Base-by-base conservation (phyloP, 208 protist genomes). In the Crithidia bombi region DNA sequence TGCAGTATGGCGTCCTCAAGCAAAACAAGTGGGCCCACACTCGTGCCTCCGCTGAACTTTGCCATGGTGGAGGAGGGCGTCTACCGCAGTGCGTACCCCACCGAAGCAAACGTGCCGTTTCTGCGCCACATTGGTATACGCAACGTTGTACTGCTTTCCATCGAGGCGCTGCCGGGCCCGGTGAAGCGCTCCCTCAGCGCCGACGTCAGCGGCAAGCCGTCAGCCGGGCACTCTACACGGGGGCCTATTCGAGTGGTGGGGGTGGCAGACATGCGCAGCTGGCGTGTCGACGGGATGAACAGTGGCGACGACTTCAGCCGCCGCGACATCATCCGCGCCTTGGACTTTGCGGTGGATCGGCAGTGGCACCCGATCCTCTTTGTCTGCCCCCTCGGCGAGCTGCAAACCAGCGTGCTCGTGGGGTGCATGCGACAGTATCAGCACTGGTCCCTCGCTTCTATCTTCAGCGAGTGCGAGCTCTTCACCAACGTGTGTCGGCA, bases 331-430 rank as follows among this genome's bases (percentile, higher is more conserved):
- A 74, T 83, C 12, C 79, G 78, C 5, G 91, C 91, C 0, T 57
- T 98, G 17, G 86, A 94, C 67, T 79, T 95, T 39, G 85, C 92
- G 11, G 79, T 98, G 25, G 80, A 97, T 55, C 65, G 73, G 23
- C 76, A 83, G 30, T 91, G 83, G 73, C 84, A 98, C 78, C 94
- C 94, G n/a, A 75, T 98, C 28, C 85, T 98, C 44, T 87, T 98
- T 26, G 64, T 82, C 15, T 97, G 91, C 50, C 87, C 91, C 12
- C 91, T 85, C 2, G 94, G 94, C 26, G 86, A 96, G 50, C 64
- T 96, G 15, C 85, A 96, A 51, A 97, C 94, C 32, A 95, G 85
- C 51, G 82, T 92, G 1, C 57, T 97, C 10, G 79, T 96, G 2
- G 91, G 87, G 19, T 98, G 94, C 81, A 84, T 97, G 68, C 82